phyloP scores from a whole-genome alignment of 805 yeast genomes.

The Suhomyces tanzawaensis region DNA sequence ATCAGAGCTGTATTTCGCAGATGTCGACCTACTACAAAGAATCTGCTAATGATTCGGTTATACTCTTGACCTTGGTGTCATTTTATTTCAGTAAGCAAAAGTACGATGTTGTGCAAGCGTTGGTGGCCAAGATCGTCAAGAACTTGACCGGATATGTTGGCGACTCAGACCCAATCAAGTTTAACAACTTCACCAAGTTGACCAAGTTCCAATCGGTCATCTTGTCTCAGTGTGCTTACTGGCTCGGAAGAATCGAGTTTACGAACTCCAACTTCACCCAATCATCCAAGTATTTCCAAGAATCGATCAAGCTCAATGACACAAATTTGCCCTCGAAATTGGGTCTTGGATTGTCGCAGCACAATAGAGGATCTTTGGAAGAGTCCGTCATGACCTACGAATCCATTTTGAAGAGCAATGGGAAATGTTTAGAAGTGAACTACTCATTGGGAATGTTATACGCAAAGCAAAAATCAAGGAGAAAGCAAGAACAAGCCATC shows the following conservation, averaged over 20 bases:
- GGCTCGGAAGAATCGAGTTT: constrained; percentile 83
- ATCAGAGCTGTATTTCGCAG: constrained; percentile 56
- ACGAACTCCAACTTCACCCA: constrained; percentile 56
- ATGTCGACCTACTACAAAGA: constrained; percentile 36
- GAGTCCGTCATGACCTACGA: constrained; percentile 89
- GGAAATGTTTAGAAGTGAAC: constrained; percentile 69
- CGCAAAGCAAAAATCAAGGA: constrained; percentile 45
- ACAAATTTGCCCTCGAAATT: constrained; percentile 66
- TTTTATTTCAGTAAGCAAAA: constrained; percentile 71
- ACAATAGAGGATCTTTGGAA: constrained; percentile 66
- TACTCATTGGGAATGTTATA: constrained; percentile 76
- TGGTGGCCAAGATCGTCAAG: constrained; percentile 50
- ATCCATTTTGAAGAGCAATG: constrained; percentile 59
- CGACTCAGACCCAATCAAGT: constrained; percentile 9
- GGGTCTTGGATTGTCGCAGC: constrained; percentile 85
- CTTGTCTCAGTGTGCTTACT: constrained; percentile 49
- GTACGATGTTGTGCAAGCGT: constrained; percentile 52
- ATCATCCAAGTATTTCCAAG: constrained; percentile 71
- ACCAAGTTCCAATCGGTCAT: constrained; percentile 29
- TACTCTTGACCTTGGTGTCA: constrained; percentile 65
- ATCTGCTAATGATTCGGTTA: constrained; percentile 52
- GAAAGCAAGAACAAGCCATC: constrained; percentile 54
- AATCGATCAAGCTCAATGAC: constrained; percentile 64
- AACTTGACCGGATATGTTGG: constrained; percentile 15
- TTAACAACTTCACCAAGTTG: constrained; percentile 17